Base-by-base conservation (phyloP, 352 stramenopile genomes). In the Salisapilia sapeloensis region DNA sequence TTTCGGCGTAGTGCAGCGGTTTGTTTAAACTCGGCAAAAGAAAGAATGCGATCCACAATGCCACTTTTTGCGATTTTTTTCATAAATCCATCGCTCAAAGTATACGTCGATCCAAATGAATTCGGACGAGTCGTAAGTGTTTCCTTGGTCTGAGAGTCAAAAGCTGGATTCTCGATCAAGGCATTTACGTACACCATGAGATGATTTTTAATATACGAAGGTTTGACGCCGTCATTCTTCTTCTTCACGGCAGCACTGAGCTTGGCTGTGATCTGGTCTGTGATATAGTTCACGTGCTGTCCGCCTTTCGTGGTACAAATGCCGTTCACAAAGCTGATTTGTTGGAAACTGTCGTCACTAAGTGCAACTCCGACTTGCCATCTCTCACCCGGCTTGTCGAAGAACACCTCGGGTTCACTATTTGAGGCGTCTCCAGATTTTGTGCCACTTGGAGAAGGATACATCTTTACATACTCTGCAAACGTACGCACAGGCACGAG, bases 81-180 rank as follows among this genome's bases (percentile, higher is more conserved):
- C 16, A 92, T 31, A 26, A 92, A 92, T 37, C 83, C 87, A 27
- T 92, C 76, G 20, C 78, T 80, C 14, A 96, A 40, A 7, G 61
- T 70, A 39, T 70, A 87, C 6, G 69, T 81, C 10, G 81, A 93
- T 2, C 85, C 85, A 41, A 96, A 96, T 4, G 59, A 39, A 16
- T 74, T 49, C 10, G 63, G 38, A 39, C 74, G 70, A 34, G 74
- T 97, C 0, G 92, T 98, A 10, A 99, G 56, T 4, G 67, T 96
- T 41, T 98, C 94, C 63, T 99, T 99, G 16, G 94, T 98, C 69
- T 97, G 93, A 10, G 87, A 97, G 60, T 99, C 93, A 50, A 99
- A 98, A 0, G 89, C 79, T 11, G 94, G 92, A 53, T 98, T 98
- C 43, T 97, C 92, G 43, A 99, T 97, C 22, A 97, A 48, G 23